These are phyloP conservation scores for Paracamarosporium sp. DNA, from an alignment of 2,329 filamentous ascomycete species.

Conservation along the genomic window DNA sequence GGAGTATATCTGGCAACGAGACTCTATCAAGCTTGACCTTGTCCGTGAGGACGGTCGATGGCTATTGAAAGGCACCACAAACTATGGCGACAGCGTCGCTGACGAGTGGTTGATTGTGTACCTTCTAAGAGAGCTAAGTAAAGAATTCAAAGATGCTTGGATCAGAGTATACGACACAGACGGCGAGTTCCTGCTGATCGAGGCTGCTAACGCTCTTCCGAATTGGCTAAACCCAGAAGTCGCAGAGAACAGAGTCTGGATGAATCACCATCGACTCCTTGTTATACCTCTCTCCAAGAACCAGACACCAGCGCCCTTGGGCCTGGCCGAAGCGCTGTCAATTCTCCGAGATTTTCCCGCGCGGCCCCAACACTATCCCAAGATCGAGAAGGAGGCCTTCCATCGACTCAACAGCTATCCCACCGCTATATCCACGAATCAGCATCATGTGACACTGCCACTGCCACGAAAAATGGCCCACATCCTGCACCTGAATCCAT, in stretches of 20 bases:
- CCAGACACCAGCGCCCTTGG: constrained; percentile 53
- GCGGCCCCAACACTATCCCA: constrained; percentile 71
- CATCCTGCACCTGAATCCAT: constrained; percentile 76
- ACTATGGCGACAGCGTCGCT: constrained; percentile 93
- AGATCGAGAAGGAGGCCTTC: constrained; percentile 88
- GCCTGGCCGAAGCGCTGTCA: constrained; percentile 68
- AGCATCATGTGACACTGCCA: constrained; percentile 76
- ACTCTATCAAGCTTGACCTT: constrained; percentile 74
- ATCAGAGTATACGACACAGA: constrained; percentile 84
- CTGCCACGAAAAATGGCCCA: constrained; percentile 84
- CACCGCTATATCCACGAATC: constrained; percentile 71
- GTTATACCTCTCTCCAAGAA: constrained; percentile 67
- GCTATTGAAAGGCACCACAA: constrained; percentile 77
- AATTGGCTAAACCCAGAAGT: constrained; percentile 92
- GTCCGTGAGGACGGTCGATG: constrained; percentile 63
- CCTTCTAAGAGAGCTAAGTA: constrained; percentile 81
- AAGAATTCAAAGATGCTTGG: constrained; percentile 76
- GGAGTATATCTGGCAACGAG: constrained; percentile 95
- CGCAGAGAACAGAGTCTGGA: constrained; percentile 87
- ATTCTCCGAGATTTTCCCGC: constrained; percentile 64
- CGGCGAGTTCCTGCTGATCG: constrained; percentile 93
- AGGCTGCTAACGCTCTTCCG: constrained; percentile 87
- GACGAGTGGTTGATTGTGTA: constrained; percentile 98
- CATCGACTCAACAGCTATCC: constrained; percentile 88
- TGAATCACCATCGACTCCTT: constrained; percentile 76